Evolutionary conservation across 331 rosid genomes (phyloP).

Genomic region (Saraca asoca): DNA sequence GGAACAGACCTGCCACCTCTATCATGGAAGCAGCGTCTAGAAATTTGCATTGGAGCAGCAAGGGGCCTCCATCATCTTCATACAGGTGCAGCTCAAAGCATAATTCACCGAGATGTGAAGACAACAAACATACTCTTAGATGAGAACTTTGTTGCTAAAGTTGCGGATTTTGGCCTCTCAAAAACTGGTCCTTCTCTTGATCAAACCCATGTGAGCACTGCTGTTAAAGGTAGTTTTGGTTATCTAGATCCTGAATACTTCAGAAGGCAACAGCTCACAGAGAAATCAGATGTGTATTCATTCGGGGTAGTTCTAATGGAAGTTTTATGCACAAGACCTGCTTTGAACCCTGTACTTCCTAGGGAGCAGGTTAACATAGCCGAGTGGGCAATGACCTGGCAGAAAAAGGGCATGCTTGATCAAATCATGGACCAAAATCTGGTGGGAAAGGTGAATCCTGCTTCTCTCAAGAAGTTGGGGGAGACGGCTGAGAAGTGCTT

Average conservation of each 20-base stretch:
- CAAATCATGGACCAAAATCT: slow-evolving; percentile 62
- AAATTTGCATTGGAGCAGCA: slow-evolving; percentile 71
- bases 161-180: slow-evolving; percentile 76
- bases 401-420: slow-evolving; percentile 55
- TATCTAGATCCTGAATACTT: slow-evolving; percentile 78
- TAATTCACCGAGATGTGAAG: slow-evolving; percentile 80
- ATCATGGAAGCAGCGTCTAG: slow-evolving; percentile 65
- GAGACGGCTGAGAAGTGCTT: slow-evolving; percentile 77
- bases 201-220: slow-evolving; percentile 79
- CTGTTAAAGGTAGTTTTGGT: slow-evolving; percentile 79
- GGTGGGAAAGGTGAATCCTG: slow-evolving; percentile 54
- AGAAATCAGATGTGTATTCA: slow-evolving; percentile 74
- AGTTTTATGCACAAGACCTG: slow-evolving; percentile 71
- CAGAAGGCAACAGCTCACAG: slow-evolving; percentile 68
- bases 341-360: slow-evolving; percentile 68
- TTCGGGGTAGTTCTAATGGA: slow-evolving; percentile 73
- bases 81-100: slow-evolving; percentile 67
- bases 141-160: slow-evolving; percentile 64
- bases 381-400: slow-evolving; percentile 81
- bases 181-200: slow-evolving; percentile 67
- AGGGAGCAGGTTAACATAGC: slow-evolving; percentile 75
- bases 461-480: slow-evolving; percentile 59
- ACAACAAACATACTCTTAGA: slow-evolving; percentile 73
- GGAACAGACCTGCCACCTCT: slow-evolving; percentile 66
- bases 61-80: slow-evolving; percentile 79